Evolutionary conservation across 2,329 filamentous ascomycete species (phyloP).

Genomic region (Fusarium pseudograminearum): DNA sequence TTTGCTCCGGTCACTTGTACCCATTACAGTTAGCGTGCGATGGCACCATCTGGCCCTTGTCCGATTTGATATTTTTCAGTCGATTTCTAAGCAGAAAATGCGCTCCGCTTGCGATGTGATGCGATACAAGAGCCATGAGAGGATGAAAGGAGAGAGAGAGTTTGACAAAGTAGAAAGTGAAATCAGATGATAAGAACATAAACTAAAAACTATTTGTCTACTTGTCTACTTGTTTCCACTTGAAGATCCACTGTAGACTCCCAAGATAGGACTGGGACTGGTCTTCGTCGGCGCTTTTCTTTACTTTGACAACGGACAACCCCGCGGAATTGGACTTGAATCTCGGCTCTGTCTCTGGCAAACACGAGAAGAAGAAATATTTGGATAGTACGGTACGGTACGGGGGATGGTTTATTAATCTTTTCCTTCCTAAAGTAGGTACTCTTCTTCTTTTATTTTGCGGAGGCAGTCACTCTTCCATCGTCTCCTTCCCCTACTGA

Average conservation of each 20-base stretch:
- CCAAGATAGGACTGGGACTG: conserved; percentile 2
- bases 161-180: not conserved
- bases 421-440: conserved; percentile 12
- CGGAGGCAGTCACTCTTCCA: not conserved
- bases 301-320: conserved; percentile 20
- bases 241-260: conserved; percentile 26
- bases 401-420: conserved; percentile 17
- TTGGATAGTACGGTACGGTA: not conserved
- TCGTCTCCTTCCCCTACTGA: conserved; percentile 14
- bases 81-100: conserved; percentile 48
- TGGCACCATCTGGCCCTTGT: conserved; percentile 43
- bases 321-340: conserved; percentile 30
- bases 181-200: not conserved
- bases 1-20: conserved; percentile 4
- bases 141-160: conserved; percentile 2
- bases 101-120: conserved; percentile 16
- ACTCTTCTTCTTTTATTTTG: conserved; percentile 2
- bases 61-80: conserved; percentile 33
- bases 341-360: conserved; percentile 12
- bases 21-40: conserved; percentile 41
- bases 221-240: conserved; percentile 8
- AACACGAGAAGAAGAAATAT: not conserved
- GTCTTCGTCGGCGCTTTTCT: conserved; percentile 31
- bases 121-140: conserved; percentile 24
- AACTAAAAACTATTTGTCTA: not conserved